These are phyloP conservation scores for Chrysanthemum makinoi DNA, from an alignment of 129 eudicot species.

Conservation along the genomic window DNA sequence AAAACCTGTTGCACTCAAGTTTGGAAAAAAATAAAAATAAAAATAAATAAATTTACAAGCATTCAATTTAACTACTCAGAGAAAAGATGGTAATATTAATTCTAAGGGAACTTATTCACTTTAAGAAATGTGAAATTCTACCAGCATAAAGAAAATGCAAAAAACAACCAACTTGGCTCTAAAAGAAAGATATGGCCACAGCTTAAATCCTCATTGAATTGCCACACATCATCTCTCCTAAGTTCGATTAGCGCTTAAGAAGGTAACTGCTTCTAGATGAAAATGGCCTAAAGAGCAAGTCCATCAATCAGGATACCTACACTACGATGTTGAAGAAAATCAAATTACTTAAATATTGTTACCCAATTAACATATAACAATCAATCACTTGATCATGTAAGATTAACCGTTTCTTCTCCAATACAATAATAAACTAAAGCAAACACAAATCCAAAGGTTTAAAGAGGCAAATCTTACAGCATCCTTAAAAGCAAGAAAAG, in stretches of 20 bases:
- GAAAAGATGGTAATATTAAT: too few relatives aligned
- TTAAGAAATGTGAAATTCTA: too few relatives aligned
- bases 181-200: neutral
- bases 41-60: neutral
- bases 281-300: neutral
- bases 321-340: constrained; percentile 1
- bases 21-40: neutral
- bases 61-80: too few relatives aligned
- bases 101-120: too few relatives aligned
- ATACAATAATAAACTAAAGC: neutral
- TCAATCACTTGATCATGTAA: constrained; percentile 6
- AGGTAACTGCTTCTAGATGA: too few relatives aligned
- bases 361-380: neutral
- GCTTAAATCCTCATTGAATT: too few relatives aligned
- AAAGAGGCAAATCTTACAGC: constrained; percentile 54
- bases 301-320: neutral
- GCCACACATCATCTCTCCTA: too few relatives aligned
- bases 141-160: neutral
- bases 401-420: constrained; percentile 6
- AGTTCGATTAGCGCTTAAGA: too few relatives aligned
- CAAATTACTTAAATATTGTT: neutral
- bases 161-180: too few relatives aligned
- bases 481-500: constrained; percentile 70
- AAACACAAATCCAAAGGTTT: neutral
- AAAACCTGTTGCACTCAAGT: constrained; percentile 12